Evolutionary conservation across 1,284 basidiomycete species (phyloP), one percentile per base, ranked within the genome.

Genomic region (Phellopilus nigrolimitatus): DNA sequence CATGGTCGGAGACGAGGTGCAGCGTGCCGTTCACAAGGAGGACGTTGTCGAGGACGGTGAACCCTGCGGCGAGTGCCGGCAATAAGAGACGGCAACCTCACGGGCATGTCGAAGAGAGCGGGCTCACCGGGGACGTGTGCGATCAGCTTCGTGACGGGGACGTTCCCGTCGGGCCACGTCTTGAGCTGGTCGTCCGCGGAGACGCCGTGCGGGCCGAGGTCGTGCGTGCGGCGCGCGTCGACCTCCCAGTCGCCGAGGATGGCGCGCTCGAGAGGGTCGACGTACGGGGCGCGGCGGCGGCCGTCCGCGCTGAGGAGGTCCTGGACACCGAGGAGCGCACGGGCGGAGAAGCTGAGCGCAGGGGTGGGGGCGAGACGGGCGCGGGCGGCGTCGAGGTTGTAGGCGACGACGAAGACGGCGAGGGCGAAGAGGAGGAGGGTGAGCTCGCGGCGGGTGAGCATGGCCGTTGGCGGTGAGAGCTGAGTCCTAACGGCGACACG

Each of bases 31-130:
- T 81, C 57, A 74, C 74, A 22, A 88, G 64, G 56, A 86, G 79
- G 21, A 91, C 72, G 54, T 88, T 84, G 59, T 92, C 88, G 49
- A 93, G 71, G 37, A 91, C 78, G 1, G 87, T 91, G 70, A 84
- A 90, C 1, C 91, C 90, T 90, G 38, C 55, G 24, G 9, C 67
- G 51, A 70, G n/a, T n/a, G n/a, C n/a, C 71, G 73, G 48, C 65
- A 65, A 8, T 72, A 70, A 25, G 68, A 68, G 55, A 72, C 69
- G 33, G 13, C 19, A 38, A 22, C 42, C 34, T 24, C 9, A 48
- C 5, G 15, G 3, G n/a, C n/a, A n/a, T n/a, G n/a, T n/a, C n/a
- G n/a, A n/a, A 30, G n/a, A n/a, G n/a, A n/a, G n/a, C n/a, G n/a
- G n/a, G 12, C 54, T 27, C 31, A 52, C 54, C 54, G 10, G 54